Evolutionary conservation across 805 yeast genomes (phyloP).

Genomic region (Yarrowia sp.): DNA sequence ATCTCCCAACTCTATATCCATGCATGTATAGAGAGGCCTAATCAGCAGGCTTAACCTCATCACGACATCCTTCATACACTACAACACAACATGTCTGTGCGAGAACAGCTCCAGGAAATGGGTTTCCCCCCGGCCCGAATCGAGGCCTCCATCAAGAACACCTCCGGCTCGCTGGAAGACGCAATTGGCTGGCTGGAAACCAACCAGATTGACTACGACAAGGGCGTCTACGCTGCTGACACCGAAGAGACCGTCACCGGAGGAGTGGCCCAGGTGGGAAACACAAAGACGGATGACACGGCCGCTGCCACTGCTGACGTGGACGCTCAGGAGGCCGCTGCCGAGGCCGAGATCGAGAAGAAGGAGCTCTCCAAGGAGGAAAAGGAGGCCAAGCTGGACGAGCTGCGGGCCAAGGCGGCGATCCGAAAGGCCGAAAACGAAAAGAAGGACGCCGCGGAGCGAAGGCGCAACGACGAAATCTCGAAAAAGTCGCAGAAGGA

Average conservation of each 20-base stretch:
- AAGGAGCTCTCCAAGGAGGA: constrained; percentile 35
- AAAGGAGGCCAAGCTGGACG: constrained; percentile 34
- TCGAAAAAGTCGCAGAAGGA: constrained; percentile 35
- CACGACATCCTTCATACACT: background rate
- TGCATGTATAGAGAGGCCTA: background rate
- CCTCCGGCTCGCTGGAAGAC: constrained; percentile 33
- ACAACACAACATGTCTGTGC: background rate
- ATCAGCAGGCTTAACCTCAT: background rate
- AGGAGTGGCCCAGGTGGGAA: background rate
- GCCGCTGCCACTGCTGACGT: constrained; percentile 3
- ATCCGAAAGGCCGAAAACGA: constrained; percentile 36
- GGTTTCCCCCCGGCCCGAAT: constrained; percentile 37
- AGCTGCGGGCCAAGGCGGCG: constrained; percentile 35
- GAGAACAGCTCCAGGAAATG: constrained; percentile 33
- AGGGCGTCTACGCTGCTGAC: constrained; percentile 28
- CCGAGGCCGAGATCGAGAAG: constrained; percentile 1
- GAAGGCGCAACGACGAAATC: constrained; percentile 34
- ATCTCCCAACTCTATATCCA: background rate
- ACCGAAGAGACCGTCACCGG: constrained; percentile 26
- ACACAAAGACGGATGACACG: background rate
- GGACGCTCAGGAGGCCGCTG: background rate
- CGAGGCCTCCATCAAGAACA: constrained; percentile 35
- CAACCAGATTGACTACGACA: constrained; percentile 31
- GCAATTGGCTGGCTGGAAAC: constrained; percentile 38
- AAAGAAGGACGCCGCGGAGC: constrained; percentile 35